phyloP scores from a whole-genome alignment of 1,284 basidiomycete species.

The Cutaneotrichosporon sp. region DNA sequence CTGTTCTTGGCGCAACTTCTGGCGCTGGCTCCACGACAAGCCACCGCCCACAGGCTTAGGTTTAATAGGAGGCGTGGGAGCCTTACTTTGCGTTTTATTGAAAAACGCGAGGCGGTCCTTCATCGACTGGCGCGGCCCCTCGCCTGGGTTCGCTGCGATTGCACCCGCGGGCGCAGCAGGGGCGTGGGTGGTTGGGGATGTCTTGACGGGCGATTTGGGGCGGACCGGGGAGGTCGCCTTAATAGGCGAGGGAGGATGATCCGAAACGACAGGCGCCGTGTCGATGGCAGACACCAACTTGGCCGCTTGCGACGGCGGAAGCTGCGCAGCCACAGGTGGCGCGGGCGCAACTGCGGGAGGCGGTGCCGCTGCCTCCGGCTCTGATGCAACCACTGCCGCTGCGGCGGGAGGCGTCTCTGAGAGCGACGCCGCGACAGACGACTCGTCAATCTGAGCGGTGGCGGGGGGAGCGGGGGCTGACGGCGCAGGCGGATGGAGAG shows the following conservation, averaged over 20 bases:
- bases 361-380: not conserved
- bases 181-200: slow-evolving; percentile 1
- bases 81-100: slow-evolving; percentile 42
- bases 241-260: not conserved
- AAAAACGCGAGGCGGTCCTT: slow-evolving; percentile 55
- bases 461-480: slow-evolving; percentile 1
- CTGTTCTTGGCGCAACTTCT: slow-evolving; percentile 51
- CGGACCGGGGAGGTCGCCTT: not conserved
- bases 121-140: slow-evolving; percentile 42
- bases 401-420: not conserved
- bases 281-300: slow-evolving; percentile 2
- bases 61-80: slow-evolving; percentile 59
- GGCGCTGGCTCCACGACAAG: slow-evolving; percentile 55
- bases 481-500: not conserved
- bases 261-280: not conserved
- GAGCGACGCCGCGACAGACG: not conserved
- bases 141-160: slow-evolving; percentile 19
- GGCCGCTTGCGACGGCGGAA: not conserved
- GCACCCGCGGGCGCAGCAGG: slow-evolving; percentile 2
- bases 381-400: not conserved
- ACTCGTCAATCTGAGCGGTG: not conserved
- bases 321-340: slow-evolving; percentile 2
- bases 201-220: slow-evolving; percentile 4
- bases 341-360: slow-evolving; percentile 1
- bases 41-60: slow-evolving; percentile 63